A percentile compares a stretch with the other conserved stretches of the same genome.
Conservation (phyloP, 2,329 filamentous ascomycete species). For the Apiospora aurea region DNA sequence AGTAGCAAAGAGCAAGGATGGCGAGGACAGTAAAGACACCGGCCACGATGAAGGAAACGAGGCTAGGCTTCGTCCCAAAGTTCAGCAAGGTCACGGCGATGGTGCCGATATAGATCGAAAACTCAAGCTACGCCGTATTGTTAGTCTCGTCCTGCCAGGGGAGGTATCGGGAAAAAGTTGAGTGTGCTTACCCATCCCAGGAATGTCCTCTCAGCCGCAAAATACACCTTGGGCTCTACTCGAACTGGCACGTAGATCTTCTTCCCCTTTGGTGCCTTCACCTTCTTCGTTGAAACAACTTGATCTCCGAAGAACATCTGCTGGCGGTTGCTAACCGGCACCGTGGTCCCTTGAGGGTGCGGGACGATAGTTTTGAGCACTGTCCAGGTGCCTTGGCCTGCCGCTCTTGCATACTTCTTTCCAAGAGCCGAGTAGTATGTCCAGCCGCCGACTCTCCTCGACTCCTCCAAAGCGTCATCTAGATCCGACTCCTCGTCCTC, state of each 20-base stretch:
- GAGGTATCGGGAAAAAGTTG: neutral
- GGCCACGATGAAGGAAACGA: conserved; percentile 70
- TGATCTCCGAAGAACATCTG: conserved; percentile 61
- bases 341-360: conserved; percentile 59
- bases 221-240: conserved; percentile 97
- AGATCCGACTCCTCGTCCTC: conserved; percentile 78
- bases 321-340: conserved; percentile 64
- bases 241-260: conserved; percentile 95
- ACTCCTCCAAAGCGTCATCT: conserved; percentile 78
- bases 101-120: conserved; percentile 90
- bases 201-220: conserved; percentile 95
- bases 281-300: conserved; percentile 63
- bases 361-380: conserved; percentile 61
- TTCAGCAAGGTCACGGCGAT: conserved; percentile 87
- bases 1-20: conserved; percentile 80
- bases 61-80: conserved; percentile 69
- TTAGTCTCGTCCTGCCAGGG: conserved; percentile 2
- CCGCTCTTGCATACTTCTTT: conserved; percentile 50
- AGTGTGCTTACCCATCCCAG: conserved; percentile 79
- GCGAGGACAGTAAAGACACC: conserved; percentile 86
- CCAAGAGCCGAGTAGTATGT: conserved; percentile 72
- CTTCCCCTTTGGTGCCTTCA: conserved; percentile 82
- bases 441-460: conserved; percentile 77
- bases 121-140: conserved; percentile 74
- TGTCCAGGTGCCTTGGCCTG: conserved; percentile 51